Evolutionary conservation across 352 stramenopile species (phyloP), one percentile per base, ranked within the genome.

Genomic region (Phytophthora fragariae): DNA sequence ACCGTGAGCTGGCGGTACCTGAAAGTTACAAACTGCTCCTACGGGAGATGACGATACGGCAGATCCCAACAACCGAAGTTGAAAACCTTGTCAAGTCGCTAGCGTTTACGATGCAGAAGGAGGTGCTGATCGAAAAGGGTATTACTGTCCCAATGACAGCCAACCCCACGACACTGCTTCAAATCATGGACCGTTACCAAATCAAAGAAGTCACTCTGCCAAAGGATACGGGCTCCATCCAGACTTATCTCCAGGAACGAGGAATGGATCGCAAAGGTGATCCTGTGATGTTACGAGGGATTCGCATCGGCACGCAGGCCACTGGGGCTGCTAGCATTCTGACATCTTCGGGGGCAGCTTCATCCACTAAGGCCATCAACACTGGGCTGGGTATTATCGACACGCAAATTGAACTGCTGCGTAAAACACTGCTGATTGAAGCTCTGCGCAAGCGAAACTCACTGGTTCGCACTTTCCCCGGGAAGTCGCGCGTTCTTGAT

Each of bases 381-480:
- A 76, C 72, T 0, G 76, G 76, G 0, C 74, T 94, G 21, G 87
- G 85, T 0, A 83, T 94, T 37, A 72, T 92, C 6, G 87, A 94
- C 62, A 82, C 79, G 3, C 85, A 92, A 63, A 74, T 92, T 14
- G 87, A 94, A 69, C 59, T 85, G 10, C 67, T 94, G 3, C 81
- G 85, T 27, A 92, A 92, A 53, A 73, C 73, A 19, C 58, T 94
- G 17, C 73, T 94, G 3, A 75, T 91, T 41, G 87, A 94, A 57
- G 83, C 87, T 5, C 60, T 94, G 24, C 83, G 79, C 0, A 92
- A 92, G 59, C 82, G 85, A 56, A 92, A 92, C 64, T 94, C 87
- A n/a, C 66, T 92, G 4, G 71, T 89, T 37, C 88, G 86, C 24
- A 90, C 82, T 5, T 93, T 92, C 52, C 77, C 85, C 0, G 79